A percentile compares a stretch with the other conserved stretches of the same genome.
Conservation (phyloP, 257 asterid genomes). For the Solanum virginianum region DNA sequence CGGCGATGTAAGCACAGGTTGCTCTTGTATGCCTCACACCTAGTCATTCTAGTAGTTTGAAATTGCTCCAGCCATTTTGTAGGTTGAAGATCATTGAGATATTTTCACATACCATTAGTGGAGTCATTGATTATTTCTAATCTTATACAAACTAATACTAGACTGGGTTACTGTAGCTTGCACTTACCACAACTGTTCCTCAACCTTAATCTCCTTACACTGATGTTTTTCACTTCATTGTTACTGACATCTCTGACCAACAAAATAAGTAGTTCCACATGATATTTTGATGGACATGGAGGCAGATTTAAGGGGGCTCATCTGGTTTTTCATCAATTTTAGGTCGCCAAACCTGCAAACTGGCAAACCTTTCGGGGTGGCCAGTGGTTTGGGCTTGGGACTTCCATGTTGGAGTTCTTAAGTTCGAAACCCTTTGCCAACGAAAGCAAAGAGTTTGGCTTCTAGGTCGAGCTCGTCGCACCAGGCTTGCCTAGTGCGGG, state of each 20-base stretch:
- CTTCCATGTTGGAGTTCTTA: no score
- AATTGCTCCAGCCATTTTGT: neutral
- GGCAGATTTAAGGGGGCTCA: neutral
- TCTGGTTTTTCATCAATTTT: neutral
- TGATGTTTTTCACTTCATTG: neutral
- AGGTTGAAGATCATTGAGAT: neutral
- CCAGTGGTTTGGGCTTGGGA: no score
- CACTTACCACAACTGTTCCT: neutral
- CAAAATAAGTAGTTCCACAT: neutral
- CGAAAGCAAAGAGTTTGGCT: no score
- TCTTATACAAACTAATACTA: neutral
- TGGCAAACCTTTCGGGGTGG: neutral
- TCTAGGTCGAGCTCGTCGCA: no score
- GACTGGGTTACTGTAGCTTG: neutral
- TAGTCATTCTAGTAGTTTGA: neutral
- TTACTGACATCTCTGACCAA: neutral
- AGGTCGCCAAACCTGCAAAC: neutral
- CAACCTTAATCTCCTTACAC: neutral
- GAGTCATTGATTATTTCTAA: neutral
- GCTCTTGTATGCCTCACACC: neutral
- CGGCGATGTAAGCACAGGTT: conserved; percentile 84
- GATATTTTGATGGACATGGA: neutral
- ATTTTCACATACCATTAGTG: neutral
- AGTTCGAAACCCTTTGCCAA: no score
- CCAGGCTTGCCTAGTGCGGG: no score